Evolutionary conservation across 2,329 filamentous ascomycete species (phyloP).

Genomic region (Gnomoniopsis sp.): DNA sequence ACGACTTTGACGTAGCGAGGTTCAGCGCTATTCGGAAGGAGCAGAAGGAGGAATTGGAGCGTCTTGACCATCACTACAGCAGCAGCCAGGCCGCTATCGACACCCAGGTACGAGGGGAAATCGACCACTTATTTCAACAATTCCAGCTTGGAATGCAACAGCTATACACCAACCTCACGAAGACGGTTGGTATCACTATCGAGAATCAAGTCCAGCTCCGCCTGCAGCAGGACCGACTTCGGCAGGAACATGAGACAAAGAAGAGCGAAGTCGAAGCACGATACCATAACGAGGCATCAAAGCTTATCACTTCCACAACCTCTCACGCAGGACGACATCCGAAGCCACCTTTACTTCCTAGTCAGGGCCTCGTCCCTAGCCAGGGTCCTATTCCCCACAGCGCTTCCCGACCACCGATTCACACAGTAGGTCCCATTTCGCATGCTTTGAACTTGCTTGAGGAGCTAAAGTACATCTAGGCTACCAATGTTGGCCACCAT

Average conservation of each 20-base stretch:
- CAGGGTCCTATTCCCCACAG: neutral
- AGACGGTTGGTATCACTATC: constrained; percentile 9
- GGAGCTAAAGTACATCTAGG: neutral
- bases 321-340: neutral
- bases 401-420: neutral
- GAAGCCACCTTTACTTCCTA: neutral
- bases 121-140: constrained; percentile 8
- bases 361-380: neutral
- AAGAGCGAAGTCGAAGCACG: constrained; percentile 11
- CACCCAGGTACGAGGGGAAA: constrained; percentile 6
- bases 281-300: constrained; percentile 11
- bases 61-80: constrained; percentile 7
- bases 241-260: constrained; percentile 7
- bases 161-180: constrained; percentile 7
- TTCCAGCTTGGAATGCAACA: constrained; percentile 14
- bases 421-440: neutral
- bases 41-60: constrained; percentile 13
- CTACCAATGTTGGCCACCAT: neutral
- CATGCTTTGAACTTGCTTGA: neutral
- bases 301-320: neutral
- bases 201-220: constrained; percentile 10
- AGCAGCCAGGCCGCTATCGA: constrained; percentile 3
- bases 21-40: constrained; percentile 13
- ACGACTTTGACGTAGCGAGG: constrained; percentile 12
- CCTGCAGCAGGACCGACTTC: constrained; percentile 12